Percentiles rank a stretch among this genome's conserved stretches.
Conservation (phyloP, 345 rosid species). For the Salix purpurea region DNA sequence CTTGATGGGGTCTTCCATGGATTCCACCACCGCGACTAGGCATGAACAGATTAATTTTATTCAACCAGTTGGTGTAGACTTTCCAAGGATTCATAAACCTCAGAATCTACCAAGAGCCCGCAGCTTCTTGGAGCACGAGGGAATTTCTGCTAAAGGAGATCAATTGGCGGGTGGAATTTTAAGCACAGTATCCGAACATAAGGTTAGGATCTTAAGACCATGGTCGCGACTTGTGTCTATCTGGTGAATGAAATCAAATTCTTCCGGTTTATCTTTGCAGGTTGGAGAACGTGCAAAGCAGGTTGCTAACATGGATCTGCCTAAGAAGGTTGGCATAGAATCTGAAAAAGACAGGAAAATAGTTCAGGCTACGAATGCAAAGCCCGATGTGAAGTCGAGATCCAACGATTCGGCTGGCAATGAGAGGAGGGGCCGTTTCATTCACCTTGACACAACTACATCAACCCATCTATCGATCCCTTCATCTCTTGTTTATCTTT, state of each 20-base stretch:
- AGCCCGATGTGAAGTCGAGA: background rate
- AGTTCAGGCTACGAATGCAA: background rate
- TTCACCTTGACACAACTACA: conserved; percentile 8
- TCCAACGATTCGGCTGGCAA: background rate
- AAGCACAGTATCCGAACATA: background rate
- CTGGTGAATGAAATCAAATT: background rate
- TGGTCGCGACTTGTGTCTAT: background rate
- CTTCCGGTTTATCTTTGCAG: conserved; percentile 3
- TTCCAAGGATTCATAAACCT: background rate
- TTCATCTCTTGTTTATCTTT: conserved; percentile 11
- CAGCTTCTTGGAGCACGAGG: background rate
- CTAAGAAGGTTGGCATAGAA: background rate
- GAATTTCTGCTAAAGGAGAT: background rate
- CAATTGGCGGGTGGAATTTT: background rate
- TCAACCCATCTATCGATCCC: background rate
- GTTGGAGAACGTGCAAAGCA: background rate
- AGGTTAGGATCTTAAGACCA: background rate
- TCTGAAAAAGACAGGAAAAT: background rate
- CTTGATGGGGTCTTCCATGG: background rate
- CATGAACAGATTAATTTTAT: background rate
- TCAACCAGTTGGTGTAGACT: background rate
- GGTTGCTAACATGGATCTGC: background rate
- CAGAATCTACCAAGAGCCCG: background rate
- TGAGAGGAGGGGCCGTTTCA: background rate
- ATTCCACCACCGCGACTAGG: background rate